Evolutionary conservation across 163 green algal genomes (phyloP).

Genomic region (Chlorella variabilis): DNA sequence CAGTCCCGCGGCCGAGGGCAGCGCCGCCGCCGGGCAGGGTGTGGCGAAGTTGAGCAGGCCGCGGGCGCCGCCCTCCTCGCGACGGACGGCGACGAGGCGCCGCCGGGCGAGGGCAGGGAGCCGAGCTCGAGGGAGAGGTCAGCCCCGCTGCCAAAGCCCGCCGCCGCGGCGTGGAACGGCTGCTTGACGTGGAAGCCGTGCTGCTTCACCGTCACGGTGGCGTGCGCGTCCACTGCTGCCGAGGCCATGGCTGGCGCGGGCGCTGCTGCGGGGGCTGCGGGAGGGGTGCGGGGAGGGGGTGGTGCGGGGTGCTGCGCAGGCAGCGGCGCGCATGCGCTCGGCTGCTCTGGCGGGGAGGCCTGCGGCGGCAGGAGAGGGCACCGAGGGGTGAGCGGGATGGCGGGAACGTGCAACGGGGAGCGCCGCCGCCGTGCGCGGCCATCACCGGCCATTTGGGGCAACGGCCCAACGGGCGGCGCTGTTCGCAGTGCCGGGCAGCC

Average conservation of each 20-base stretch:
- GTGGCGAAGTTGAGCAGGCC: constrained; percentile 16
- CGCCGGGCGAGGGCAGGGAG: not conserved
- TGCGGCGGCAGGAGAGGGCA: not conserved
- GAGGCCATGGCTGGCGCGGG: constrained; percentile 15
- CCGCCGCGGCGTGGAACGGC: not conserved
- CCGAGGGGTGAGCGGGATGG: not conserved
- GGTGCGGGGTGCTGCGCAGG: constrained; percentile 16
- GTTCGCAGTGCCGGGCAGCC: not conserved
- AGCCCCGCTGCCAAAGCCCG: not conserved
- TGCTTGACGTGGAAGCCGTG: constrained; percentile 46
- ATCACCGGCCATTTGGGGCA: too few species aligned
- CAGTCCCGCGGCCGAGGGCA: constrained; percentile 20
- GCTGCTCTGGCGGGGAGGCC: constrained; percentile 8
- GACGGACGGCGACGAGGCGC: not conserved
- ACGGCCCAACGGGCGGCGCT: not conserved
- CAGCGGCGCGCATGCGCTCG: constrained; percentile 26
- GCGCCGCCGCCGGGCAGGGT: constrained; percentile 4
- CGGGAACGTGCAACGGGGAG: too few species aligned
- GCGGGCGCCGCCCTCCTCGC: constrained; percentile 7
- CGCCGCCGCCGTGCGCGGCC: too few species aligned
- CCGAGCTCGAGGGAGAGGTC: not conserved
- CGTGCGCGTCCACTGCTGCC: constrained; percentile 22
- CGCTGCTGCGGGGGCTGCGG: constrained; percentile 22
- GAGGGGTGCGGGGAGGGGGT: not conserved
- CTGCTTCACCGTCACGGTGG: constrained; percentile 42